Evolutionary conservation across 2,329 filamentous ascomycete species (phyloP).

Genomic region (Colletotrichum karsti): DNA sequence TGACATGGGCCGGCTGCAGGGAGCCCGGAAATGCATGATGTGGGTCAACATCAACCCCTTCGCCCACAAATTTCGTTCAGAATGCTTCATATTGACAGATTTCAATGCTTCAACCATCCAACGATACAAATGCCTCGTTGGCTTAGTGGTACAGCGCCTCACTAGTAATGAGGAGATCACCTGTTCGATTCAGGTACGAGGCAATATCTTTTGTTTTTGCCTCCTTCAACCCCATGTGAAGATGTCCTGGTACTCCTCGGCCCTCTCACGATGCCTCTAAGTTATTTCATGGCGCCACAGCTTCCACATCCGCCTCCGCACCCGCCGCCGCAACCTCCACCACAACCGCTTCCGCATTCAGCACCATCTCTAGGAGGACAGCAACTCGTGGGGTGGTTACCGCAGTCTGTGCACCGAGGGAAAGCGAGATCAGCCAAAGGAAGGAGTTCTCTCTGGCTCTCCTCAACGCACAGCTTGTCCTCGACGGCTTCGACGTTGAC

Average conservation of each 20-base stretch:
- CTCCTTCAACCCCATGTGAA: not conserved
- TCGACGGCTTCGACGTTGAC: slow-evolving; percentile 1
- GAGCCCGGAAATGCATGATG: not conserved
- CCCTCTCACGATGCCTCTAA: not conserved
- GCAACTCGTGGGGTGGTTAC: slow-evolving; percentile 6
- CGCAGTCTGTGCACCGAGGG: slow-evolving; percentile 15
- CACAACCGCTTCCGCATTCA: slow-evolving; percentile 20
- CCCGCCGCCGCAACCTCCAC: slow-evolving; percentile 21
- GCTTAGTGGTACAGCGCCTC: slow-evolving; percentile 29
- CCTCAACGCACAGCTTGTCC: slow-evolving; percentile 3
- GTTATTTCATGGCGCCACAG: slow-evolving; percentile 21
- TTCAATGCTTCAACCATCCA: fast-evolving
- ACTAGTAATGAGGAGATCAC: slow-evolving; percentile 30
- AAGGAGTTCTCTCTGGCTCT: not conserved
- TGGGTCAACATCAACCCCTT: not conserved
- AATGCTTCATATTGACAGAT: not conserved
- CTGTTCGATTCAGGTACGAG: slow-evolving; percentile 28
- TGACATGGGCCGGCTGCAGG: not conserved
- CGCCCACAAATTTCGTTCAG: not conserved
- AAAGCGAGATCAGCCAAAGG: slow-evolving; percentile 11
- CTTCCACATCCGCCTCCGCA: slow-evolving; percentile 16
- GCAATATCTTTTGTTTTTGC: not conserved
- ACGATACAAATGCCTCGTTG: slow-evolving; percentile 4
- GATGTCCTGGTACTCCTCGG: no score
- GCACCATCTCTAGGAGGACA: slow-evolving; percentile 9